These are phyloP conservation scores for Botrytis pseudocinerea DNA, from an alignment of 2,329 filamentous ascomycete species.

Conservation along the genomic window DNA sequence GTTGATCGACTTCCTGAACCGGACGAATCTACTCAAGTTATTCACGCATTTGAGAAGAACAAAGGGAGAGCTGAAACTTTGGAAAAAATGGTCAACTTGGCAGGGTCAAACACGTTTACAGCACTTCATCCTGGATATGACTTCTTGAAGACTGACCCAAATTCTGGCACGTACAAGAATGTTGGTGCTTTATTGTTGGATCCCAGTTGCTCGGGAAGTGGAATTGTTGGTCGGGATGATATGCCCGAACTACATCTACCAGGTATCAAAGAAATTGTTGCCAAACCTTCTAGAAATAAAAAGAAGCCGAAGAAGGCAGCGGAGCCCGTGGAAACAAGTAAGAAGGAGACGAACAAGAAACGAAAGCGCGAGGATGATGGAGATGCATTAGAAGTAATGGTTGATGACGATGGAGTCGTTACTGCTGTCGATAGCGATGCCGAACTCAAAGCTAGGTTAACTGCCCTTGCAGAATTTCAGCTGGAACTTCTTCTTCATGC, in stretches of 20 bases:
- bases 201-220: conserved; percentile 93
- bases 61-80: conserved; percentile 69
- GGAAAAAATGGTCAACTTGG: conserved; percentile 78
- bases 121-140: conserved; percentile 73
- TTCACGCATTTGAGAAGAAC: conserved; percentile 83
- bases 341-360: conserved; percentile 37
- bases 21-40: conserved; percentile 45
- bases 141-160: conserved; percentile 75
- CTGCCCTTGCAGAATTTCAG: conserved; percentile 78
- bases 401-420: conserved; percentile 59
- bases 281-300: conserved; percentile 36
- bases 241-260: conserved; percentile 67
- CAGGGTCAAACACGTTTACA: conserved; percentile 68
- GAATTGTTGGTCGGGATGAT: conserved; percentile 87
- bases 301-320: conserved; percentile 34
- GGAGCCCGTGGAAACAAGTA: conserved; percentile 29
- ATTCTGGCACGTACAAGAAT: conserved; percentile 58
- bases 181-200: conserved; percentile 85
- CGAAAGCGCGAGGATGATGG: conserved; percentile 38
- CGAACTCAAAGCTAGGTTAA: conserved; percentile 64
- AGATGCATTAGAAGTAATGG: conserved; percentile 40
- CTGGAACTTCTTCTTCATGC: conserved; percentile 80
- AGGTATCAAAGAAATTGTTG: conserved; percentile 31
- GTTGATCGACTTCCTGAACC: conserved; percentile 40
- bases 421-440: conserved; percentile 54